These are phyloP conservation scores for Aurinia saxatilis DNA, from an alignment of 345 rosid species.

Conservation along the genomic window DNA sequence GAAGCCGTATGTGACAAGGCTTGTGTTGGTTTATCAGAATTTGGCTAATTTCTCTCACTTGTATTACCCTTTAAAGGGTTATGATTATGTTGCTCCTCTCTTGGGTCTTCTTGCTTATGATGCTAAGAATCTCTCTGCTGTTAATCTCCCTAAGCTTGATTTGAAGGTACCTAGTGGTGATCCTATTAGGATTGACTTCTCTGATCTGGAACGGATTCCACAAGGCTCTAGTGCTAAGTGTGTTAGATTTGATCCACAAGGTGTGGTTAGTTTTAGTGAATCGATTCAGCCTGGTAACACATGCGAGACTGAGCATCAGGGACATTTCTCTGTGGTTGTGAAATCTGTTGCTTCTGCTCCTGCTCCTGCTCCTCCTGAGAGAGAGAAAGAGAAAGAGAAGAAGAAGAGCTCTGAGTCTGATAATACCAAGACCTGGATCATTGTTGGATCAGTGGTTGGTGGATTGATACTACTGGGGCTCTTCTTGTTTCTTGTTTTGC, in stretches of 20 bases:
- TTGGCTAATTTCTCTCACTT: constrained; percentile 65
- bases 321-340: constrained; percentile 80
- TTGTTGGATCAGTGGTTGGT: constrained; percentile 71
- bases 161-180: constrained; percentile 37
- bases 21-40: constrained; percentile 83
- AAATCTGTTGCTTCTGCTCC: constrained; percentile 54
- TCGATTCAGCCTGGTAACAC: constrained; percentile 38
- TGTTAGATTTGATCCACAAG: constrained; percentile 59
- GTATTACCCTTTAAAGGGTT: constrained; percentile 53
- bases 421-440: constrained; percentile 54
- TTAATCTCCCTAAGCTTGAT: constrained; percentile 40
- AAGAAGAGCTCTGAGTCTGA: constrained; percentile 24
- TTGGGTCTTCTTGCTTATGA: constrained; percentile 79
- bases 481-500: constrained; percentile 37
- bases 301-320: constrained; percentile 55
- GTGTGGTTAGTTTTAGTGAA: constrained; percentile 49
- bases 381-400: constrained; percentile 21
- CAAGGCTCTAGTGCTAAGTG: constrained; percentile 57
- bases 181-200: constrained; percentile 58
- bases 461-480: constrained; percentile 51
- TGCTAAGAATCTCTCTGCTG: constrained; percentile 60
- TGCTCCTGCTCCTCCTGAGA: constrained; percentile 28
- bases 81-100: constrained; percentile 62
- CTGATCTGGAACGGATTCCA: constrained; percentile 41
- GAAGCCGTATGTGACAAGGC: constrained; percentile 66